Conservation (phyloP, 1,139 yeast species). For the Meyerozyma carpophila region DNA sequence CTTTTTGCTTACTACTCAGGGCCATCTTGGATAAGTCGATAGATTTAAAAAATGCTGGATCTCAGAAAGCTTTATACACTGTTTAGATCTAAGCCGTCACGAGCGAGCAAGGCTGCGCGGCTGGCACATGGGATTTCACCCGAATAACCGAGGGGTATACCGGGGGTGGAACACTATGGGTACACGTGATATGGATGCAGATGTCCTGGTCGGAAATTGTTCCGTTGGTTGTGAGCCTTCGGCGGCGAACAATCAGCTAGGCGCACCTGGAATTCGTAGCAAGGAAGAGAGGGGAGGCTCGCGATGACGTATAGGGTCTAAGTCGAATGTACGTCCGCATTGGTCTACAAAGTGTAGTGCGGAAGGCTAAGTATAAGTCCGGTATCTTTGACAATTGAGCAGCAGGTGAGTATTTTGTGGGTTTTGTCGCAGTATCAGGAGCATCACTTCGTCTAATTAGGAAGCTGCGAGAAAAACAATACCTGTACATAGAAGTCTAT, state of each 20-base stretch:
- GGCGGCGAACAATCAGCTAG: not conserved
- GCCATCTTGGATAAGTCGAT: not conserved
- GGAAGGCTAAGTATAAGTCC: too few relatives aligned
- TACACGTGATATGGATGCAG: not conserved
- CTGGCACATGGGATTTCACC: slow-evolving; percentile 1
- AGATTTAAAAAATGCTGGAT: not conserved
- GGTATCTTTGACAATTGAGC: too few relatives aligned
- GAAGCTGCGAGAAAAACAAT: not conserved
- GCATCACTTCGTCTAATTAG: too few relatives aligned
- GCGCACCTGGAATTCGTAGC: slow-evolving; percentile 2
- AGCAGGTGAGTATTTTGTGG: too few relatives aligned
- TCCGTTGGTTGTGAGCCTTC: not conserved
- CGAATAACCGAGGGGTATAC: not conserved
- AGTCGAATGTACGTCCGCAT: not conserved
- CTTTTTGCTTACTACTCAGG: slow-evolving; percentile 1
- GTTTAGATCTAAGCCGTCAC: slow-evolving; percentile 1
- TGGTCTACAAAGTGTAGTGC: too few relatives aligned
- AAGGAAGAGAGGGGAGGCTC: not conserved
- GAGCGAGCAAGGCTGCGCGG: slow-evolving; percentile 1
- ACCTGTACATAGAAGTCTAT: not conserved
- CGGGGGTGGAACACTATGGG: not conserved
- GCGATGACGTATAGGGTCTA: not conserved
- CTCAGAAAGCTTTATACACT: not conserved
- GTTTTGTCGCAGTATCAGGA: too few relatives aligned
- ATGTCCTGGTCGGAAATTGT: not conserved